Conservation (phyloP, 73 alveolate genomes). For the Blepharisma stoltei region DNA sequence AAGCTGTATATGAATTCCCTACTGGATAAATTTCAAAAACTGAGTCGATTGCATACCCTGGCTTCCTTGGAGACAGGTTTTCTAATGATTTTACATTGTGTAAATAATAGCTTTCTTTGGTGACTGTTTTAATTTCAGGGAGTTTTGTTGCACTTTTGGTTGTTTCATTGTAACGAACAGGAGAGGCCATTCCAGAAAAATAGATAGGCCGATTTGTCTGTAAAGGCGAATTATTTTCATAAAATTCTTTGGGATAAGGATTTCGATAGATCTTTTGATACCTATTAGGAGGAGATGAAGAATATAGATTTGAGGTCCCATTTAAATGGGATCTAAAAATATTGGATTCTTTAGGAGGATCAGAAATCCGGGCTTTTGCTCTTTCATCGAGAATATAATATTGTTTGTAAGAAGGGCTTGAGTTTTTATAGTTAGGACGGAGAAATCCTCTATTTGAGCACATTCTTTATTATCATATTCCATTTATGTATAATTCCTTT, state of each 20-base stretch:
- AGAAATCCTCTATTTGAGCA: conserved; percentile 6
- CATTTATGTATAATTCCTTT: too few relatives aligned
- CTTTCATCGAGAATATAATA: neutral
- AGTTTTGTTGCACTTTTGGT: too few relatives aligned
- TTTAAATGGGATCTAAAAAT: neutral
- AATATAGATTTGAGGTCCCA: neutral
- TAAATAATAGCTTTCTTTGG: neutral
- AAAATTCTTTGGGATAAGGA: neutral
- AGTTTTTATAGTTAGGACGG: neutral
- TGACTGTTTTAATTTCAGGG: too few relatives aligned
- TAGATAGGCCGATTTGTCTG: too few relatives aligned
- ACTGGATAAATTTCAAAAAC: neutral
- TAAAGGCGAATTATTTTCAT: too few relatives aligned
- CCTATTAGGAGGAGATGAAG: neutral
- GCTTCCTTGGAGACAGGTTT: neutral
- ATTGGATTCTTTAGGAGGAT: neutral
- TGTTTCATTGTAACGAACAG: too few relatives aligned
- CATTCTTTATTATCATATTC: neutral
- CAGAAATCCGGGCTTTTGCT: neutral
- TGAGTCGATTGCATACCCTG: neutral
- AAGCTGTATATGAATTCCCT: neutral
- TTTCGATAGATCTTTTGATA: neutral
- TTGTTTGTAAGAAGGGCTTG: neutral
- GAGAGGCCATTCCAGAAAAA: too few relatives aligned
- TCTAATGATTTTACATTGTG: neutral